phyloP scores from a whole-genome alignment of 2,329 filamentous ascomycete species.

The Penicillium capsulatum region DNA sequence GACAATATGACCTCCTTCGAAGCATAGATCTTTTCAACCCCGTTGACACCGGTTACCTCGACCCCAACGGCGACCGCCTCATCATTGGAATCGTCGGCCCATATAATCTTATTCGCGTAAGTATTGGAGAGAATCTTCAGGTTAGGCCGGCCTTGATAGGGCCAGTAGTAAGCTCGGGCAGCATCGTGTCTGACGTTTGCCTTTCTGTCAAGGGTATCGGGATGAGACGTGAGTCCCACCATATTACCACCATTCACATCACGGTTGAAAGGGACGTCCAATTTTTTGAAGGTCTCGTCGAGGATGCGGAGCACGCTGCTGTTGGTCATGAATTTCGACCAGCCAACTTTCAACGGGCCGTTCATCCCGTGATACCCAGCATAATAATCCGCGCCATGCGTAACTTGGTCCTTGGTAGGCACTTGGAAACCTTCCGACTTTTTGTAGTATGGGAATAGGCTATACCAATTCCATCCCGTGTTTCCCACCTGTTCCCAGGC shows the following conservation, averaged over 20 bases:
- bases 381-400: slow-evolving; percentile 27
- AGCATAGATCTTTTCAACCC: slow-evolving; percentile 26
- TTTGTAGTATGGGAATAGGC: slow-evolving; percentile 29
- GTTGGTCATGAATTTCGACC: slow-evolving; percentile 20
- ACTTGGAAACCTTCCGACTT: slow-evolving; percentile 29
- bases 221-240: slow-evolving; percentile 43
- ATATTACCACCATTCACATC: slow-evolving; percentile 46
- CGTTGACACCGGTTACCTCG: slow-evolving; percentile 25
- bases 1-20: slow-evolving; percentile 56
- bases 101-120: slow-evolving; percentile 40
- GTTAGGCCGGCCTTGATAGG: slow-evolving; percentile 41
- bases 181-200: slow-evolving; percentile 46
- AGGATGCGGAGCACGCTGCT: slow-evolving; percentile 28
- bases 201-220: slow-evolving; percentile 40
- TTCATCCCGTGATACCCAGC: slow-evolving; percentile 25
- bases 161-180: slow-evolving; percentile 48
- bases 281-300: slow-evolving; percentile 37
- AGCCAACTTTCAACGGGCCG: slow-evolving; percentile 32
- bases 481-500: slow-evolving; percentile 35
- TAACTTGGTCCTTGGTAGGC: slow-evolving; percentile 22
- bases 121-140: slow-evolving; percentile 45
- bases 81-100: slow-evolving; percentile 22
- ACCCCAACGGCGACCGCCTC: slow-evolving; percentile 29
- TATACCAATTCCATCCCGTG: slow-evolving; percentile 33
- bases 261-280: slow-evolving; percentile 39